Percentiles rank a stretch among this genome's conserved stretches.
These are phyloP conservation scores for Saccharomyces pastorianus DNA, from an alignment of 1,139 yeast species.

Conservation along the genomic window DNA sequence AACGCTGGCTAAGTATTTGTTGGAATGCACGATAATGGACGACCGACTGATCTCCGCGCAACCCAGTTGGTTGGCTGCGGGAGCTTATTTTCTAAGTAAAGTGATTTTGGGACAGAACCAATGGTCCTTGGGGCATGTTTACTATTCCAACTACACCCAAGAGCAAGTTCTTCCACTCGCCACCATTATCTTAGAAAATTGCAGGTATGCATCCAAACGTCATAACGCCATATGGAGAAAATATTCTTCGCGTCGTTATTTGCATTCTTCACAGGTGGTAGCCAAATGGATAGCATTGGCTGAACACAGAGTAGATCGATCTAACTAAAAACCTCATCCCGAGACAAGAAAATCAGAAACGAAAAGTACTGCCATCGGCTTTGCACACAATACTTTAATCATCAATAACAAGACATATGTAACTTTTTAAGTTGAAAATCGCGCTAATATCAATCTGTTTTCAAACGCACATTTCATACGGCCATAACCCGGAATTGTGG, in stretches of 20 bases:
- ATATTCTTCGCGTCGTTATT: slow-evolving; percentile 77
- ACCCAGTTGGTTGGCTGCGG: slow-evolving; percentile 95
- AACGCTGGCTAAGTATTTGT: slow-evolving; percentile 84
- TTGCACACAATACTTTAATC: not conserved
- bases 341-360: not conserved
- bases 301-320: slow-evolving; percentile 22
- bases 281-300: slow-evolving; percentile 56
- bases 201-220: slow-evolving; percentile 60
- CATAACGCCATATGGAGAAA: slow-evolving; percentile 85
- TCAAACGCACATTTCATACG: not conserved
- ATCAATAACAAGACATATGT: not conserved
- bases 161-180: slow-evolving; percentile 77
- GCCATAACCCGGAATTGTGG: not conserved
- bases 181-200: slow-evolving; percentile 58
- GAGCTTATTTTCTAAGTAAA: slow-evolving; percentile 79
- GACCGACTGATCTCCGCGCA: slow-evolving; percentile 78
- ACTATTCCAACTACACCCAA: slow-evolving; percentile 85
- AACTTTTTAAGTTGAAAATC: not conserved
- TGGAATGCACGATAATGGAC: slow-evolving; percentile 91
- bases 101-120: slow-evolving; percentile 47
- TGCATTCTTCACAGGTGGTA: slow-evolving; percentile 73
- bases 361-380: not conserved
- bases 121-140: slow-evolving; percentile 83
- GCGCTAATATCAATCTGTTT: not conserved
- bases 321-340: slow-evolving; percentile 1